Evolutionary conservation across 768 basidiomycete genomes (phyloP).

Genomic region (Podaxis sp.): DNA sequence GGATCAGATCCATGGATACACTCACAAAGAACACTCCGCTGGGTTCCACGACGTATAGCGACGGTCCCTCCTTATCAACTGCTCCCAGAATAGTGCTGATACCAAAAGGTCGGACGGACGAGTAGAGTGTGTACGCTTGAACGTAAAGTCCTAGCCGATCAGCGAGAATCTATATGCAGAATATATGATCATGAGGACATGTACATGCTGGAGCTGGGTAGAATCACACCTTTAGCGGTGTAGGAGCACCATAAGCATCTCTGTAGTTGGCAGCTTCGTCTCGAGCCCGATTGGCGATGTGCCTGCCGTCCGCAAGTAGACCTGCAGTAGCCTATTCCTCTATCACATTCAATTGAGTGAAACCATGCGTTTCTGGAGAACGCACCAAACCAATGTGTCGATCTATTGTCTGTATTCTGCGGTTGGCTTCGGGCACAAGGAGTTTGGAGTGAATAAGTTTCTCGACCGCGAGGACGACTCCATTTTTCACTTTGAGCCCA

Average conservation of each 20-base stretch:
- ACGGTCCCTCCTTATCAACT: constrained; percentile 84
- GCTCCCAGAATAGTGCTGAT: constrained; percentile 89
- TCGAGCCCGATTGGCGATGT: constrained; percentile 77
- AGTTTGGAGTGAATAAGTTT: constrained; percentile 96
- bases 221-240: constrained; percentile 70
- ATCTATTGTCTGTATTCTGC: constrained; percentile 91
- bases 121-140: constrained; percentile 96
- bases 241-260: constrained; percentile 65
- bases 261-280: constrained; percentile 78
- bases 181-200: neutral
- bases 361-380: neutral
- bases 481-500: constrained; percentile 91
- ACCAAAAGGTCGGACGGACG: constrained; percentile 96
- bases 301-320: constrained; percentile 88
- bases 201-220: constrained; percentile 9
- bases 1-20: constrained; percentile 11
- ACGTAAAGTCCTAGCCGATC: constrained; percentile 86
- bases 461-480: constrained; percentile 95
- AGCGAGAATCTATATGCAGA: constrained; percentile 31
- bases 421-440: constrained; percentile 87
- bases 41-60: constrained; percentile 88
- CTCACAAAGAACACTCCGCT: constrained; percentile 87
- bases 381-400: constrained; percentile 88
- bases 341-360: constrained; percentile 7
- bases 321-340: constrained; percentile 80